phyloP scores from a whole-genome alignment of 2,329 filamentous ascomycete species.

The Microcyclospora tardicrescens region DNA sequence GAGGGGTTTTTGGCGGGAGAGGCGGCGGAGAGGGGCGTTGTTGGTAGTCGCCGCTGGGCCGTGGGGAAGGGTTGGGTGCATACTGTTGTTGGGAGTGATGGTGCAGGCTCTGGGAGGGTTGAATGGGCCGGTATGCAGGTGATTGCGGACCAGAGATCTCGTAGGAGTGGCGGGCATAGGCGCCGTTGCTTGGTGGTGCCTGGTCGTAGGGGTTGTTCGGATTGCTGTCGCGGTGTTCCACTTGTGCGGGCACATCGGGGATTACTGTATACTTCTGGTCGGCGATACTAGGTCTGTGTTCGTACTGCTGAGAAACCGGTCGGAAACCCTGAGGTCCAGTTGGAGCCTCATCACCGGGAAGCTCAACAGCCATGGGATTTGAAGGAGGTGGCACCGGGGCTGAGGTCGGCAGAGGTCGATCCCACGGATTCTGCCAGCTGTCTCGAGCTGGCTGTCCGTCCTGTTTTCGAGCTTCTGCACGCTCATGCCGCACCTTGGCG shows the following conservation, averaged over 20 bases:
- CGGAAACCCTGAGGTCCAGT: slow-evolving; percentile 11
- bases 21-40: slow-evolving; percentile 8
- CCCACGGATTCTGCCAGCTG: slow-evolving; percentile 20
- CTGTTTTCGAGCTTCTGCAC: slow-evolving; percentile 27
- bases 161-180: no score
- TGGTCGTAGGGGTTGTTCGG: background rate
- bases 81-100: background rate
- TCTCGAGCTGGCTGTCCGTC: slow-evolving; percentile 13
- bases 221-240: background rate
- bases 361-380: slow-evolving; percentile 28
- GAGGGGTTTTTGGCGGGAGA: slow-evolving; percentile 20
- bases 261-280: slow-evolving; percentile 47
- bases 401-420: slow-evolving; percentile 17
- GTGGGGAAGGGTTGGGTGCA: slow-evolving; percentile 1
- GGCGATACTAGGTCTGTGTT: slow-evolving; percentile 39
- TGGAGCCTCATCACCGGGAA: slow-evolving; percentile 17
- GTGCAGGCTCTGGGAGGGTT: slow-evolving; percentile 1
- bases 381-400: slow-evolving; percentile 20
- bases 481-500: slow-evolving; percentile 56
- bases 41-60: slow-evolving; percentile 12
- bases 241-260: background rate
- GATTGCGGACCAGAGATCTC: slow-evolving; percentile 1
- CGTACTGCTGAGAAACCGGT: slow-evolving; percentile 43
- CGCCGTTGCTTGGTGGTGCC: no score
- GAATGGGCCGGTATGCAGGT: slow-evolving; percentile 1